phyloP scores from a whole-genome alignment of 345 rosid species.

The Camelina neglecta region DNA sequence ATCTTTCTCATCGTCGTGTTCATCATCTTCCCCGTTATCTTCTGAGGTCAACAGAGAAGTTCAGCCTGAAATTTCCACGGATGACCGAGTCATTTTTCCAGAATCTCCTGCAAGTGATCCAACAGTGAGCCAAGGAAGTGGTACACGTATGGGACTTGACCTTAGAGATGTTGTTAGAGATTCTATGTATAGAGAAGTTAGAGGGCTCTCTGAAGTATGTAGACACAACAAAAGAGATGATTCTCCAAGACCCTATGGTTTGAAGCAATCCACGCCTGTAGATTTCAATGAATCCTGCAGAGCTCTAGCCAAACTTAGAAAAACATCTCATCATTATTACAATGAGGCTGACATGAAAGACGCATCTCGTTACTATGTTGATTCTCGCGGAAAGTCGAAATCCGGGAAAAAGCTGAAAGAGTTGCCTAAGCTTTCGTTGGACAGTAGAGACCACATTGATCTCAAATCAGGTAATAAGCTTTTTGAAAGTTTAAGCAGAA shows the following conservation, averaged over 20 bases:
- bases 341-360: slow-evolving; percentile 59
- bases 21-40: slow-evolving; percentile 83
- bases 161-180: slow-evolving; percentile 89
- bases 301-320: slow-evolving; percentile 65
- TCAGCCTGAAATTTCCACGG: slow-evolving; percentile 59
- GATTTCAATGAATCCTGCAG: slow-evolving; percentile 73
- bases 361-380: slow-evolving; percentile 64
- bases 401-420: slow-evolving; percentile 66
- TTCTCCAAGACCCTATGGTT: slow-evolving; percentile 66
- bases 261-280: slow-evolving; percentile 54
- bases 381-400: slow-evolving; percentile 67
- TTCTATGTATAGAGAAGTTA: slow-evolving; percentile 83
- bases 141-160: slow-evolving; percentile 58
- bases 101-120: slow-evolving; percentile 66
- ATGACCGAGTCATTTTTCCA: slow-evolving; percentile 61
- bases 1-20: slow-evolving; percentile 87
- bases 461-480: slow-evolving; percentile 46
- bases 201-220: slow-evolving; percentile 59
- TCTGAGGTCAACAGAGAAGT: slow-evolving; percentile 57
- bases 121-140: slow-evolving; percentile 53
- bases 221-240: slow-evolving; percentile 66
- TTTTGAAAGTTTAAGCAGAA: slow-evolving; percentile 51
- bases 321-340: slow-evolving; percentile 60
- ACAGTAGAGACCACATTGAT: slow-evolving; percentile 56
- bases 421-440: slow-evolving; percentile 75